Evolutionary conservation across 306 rosid genomes (phyloP).

Genomic region (Astragalus glycyphyllos): DNA sequence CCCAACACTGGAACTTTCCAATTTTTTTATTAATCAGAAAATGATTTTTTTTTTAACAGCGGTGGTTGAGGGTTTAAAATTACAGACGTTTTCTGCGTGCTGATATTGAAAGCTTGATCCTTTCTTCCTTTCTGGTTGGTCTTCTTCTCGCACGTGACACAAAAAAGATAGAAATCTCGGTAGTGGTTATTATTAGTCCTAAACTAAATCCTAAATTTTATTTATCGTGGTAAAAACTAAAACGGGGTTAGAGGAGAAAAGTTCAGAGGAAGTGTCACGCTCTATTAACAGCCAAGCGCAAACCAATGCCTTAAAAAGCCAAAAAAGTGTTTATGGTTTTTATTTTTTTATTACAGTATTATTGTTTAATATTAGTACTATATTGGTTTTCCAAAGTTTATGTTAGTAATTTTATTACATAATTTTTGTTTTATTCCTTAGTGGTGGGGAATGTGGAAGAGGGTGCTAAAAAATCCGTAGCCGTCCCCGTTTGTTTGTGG

Average conservation of each 20-base stretch:
- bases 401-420: not conserved
- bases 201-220: not conserved
- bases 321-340: constrained; percentile 16
- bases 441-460: constrained; percentile 38
- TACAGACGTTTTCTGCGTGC: constrained; percentile 26
- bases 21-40: constrained; percentile 1
- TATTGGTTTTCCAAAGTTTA: not conserved
- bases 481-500: constrained; percentile 40
- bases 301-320: constrained; percentile 25
- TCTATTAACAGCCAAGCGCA: constrained; percentile 32
- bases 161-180: not conserved
- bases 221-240: not conserved
- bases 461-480: constrained; percentile 8
- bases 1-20: constrained; percentile 41
- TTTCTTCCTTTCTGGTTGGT: constrained; percentile 13
- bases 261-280: constrained; percentile 12
- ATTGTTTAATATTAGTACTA: not conserved
- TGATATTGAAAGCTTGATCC: constrained; percentile 31
- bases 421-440: not conserved
- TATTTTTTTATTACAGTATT: not conserved
- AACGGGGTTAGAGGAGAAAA: constrained; percentile 12
- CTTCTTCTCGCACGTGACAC: constrained; percentile 39
- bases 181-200: constrained; percentile 4
- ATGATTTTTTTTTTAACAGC: not conserved
- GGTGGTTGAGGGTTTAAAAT: constrained; percentile 38